These are phyloP conservation scores for Tylopilus plumbeoviolaceoides DNA, from an alignment of 768 basidiomycete species.

Conservation along the genomic window DNA sequence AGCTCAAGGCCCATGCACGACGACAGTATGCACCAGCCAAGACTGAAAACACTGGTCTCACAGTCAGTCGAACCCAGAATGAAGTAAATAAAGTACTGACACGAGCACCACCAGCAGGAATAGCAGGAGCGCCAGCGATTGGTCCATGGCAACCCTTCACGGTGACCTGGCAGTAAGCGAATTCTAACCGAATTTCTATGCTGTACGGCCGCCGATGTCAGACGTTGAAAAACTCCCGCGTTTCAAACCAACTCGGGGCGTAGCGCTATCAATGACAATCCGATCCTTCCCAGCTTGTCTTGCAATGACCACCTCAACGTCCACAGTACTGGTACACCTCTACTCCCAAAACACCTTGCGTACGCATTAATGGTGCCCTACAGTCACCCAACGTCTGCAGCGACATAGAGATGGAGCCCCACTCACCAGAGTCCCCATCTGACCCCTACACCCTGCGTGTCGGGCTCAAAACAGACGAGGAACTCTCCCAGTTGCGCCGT, in stretches of 20 bases:
- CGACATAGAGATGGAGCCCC: slow-evolving; percentile 41
- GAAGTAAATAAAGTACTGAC: slow-evolving; percentile 27
- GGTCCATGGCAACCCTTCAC: slow-evolving; percentile 7
- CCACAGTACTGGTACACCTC: slow-evolving; percentile 7
- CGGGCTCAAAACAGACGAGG: slow-evolving; percentile 56
- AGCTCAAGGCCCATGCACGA: slow-evolving; percentile 51
- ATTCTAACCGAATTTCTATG: too few species aligned
- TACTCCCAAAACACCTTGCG: background rate
- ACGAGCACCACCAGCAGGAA: slow-evolving; percentile 46
- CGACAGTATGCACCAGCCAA: slow-evolving; percentile 65
- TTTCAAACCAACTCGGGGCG: too few species aligned
- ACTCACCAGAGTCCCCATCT: slow-evolving; percentile 28
- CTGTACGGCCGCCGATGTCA: too few species aligned
- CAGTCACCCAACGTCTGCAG: background rate
- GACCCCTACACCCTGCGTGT: slow-evolving; percentile 70
- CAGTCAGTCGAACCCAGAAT: background rate
- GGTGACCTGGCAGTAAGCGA: too few species aligned
- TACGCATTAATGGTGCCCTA: background rate
- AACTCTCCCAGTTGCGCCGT: slow-evolving; percentile 58
- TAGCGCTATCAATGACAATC: too few species aligned
- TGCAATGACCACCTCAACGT: slow-evolving; percentile 4
- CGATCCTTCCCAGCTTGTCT: too few species aligned
- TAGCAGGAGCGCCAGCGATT: slow-evolving; percentile 37
- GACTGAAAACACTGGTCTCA: slow-evolving; percentile 38
- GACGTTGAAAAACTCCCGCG: too few species aligned